Evolutionary conservation across 2,329 filamentous ascomycete genomes (phyloP).

Genomic region (Sporothrix pseudoabietina): DNA sequence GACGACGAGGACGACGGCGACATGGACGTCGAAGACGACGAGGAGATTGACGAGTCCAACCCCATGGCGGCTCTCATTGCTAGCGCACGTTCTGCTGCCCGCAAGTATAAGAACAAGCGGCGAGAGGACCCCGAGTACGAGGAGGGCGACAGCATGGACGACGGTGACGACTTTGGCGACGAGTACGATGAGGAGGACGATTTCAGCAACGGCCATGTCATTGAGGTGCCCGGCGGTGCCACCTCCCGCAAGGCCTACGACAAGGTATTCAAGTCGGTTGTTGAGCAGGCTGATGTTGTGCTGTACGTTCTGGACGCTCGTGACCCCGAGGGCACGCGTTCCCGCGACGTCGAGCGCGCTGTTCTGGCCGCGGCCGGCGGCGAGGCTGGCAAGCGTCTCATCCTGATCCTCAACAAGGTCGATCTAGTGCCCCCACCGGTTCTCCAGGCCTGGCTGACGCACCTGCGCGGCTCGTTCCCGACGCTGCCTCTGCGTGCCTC

Average conservation of each 20-base stretch:
- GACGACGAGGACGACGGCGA: slow-evolving; percentile 58
- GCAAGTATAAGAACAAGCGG: slow-evolving; percentile 69
- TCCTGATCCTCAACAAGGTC: slow-evolving; percentile 93
- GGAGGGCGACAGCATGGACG: slow-evolving; percentile 48
- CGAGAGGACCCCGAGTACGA: slow-evolving; percentile 63
- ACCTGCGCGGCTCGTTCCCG: slow-evolving; percentile 87
- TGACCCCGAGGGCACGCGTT: slow-evolving; percentile 87
- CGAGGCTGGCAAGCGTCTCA: slow-evolving; percentile 69
- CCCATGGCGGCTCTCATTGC: slow-evolving; percentile 91
- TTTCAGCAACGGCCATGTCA: slow-evolving; percentile 52
- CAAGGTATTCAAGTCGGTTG: slow-evolving; percentile 93
- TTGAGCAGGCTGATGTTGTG: slow-evolving; percentile 85
- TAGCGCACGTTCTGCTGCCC: slow-evolving; percentile 76
- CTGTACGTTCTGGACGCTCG: slow-evolving; percentile 92
- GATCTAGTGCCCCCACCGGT: slow-evolving; percentile 82
- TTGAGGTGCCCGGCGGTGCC: slow-evolving; percentile 55
- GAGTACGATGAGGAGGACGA: slow-evolving; percentile 56
- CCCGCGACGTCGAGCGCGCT: slow-evolving; percentile 84
- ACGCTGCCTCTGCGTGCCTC: slow-evolving; percentile 87
- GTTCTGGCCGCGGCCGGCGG: slow-evolving; percentile 78
- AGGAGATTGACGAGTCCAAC: slow-evolving; percentile 70
- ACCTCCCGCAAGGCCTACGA: slow-evolving; percentile 85
- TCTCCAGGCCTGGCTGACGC: slow-evolving; percentile 79
- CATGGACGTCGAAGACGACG: slow-evolving; percentile 52
- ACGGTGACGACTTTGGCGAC: slow-evolving; percentile 43